Base-by-base conservation (phyloP, 23 red algal genomes). In the Agarophyton chilense region DNA sequence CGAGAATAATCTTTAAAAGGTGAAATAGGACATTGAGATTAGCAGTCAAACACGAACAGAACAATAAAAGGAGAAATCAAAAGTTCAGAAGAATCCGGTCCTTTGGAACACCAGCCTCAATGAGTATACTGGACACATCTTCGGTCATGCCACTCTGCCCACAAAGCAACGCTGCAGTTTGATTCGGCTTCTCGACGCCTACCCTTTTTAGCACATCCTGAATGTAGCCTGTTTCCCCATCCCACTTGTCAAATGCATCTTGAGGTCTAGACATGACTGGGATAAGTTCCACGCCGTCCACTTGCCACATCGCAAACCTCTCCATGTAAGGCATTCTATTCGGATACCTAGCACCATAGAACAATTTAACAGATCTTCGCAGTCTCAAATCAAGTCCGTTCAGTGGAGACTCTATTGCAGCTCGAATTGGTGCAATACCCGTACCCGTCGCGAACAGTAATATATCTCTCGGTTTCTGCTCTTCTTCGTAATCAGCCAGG, bases 391-490 rank as follows among this genome's bases (percentile, higher is more conserved):
- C 24, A 2, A 90, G 36, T 38, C 82, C 95, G 86, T 98, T 93
- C 70, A 95, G 67, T 33, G 22, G n/a, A 9, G 47, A 50, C 72
- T 98, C 95, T 57, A 98, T 94, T 5, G 79, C 90, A 34, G 91
- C 95, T 2, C 95, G 95, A 41, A 98, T 98, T 28, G 95, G 95
- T 17, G 95, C 95, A 86, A 98, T 94, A 10, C 95, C 95, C 36
- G 80, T 76, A 8, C 95, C 95, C 21, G 91, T 98, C 13, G 95
- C 95, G 60, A 98, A 94, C 26, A 94, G 64, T 53, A 98, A 67
- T 41, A 98, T 75, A 46, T 98, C 90, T 21, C 53, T 72, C 57
- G 73, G 60, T 25, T 65, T 73, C 28, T 73, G 21, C 5, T 75
- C 78, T 58, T 83, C 89, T 1, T 61, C 56, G 74, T 71, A 92